These are phyloP conservation scores for Arabidopsis hybrid DNA, from an alignment of 441 rosid genomes.

Conservation along the genomic window DNA sequence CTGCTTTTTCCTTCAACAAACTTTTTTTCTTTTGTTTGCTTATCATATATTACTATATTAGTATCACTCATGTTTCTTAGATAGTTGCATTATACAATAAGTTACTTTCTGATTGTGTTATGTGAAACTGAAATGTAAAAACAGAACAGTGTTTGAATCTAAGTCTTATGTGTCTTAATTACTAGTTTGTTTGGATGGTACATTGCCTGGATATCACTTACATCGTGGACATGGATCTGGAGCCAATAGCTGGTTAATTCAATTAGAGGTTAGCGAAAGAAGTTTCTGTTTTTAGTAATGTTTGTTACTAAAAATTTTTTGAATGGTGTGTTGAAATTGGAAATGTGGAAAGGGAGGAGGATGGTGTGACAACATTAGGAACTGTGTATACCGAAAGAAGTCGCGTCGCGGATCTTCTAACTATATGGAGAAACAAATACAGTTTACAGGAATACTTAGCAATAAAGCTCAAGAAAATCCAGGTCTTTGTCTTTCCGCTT, in stretches of 20 bases:
- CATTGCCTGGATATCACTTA: constrained; percentile 94
- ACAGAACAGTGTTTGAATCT: constrained; percentile 25
- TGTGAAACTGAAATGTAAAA: neutral
- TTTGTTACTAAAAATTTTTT: neutral
- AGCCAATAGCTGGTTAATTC: constrained; percentile 89
- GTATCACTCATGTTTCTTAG: neutral
- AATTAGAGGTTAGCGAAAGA: constrained; percentile 70
- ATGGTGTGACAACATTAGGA: constrained; percentile 87
- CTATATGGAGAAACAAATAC: constrained; percentile 86
- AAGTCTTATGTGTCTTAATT: constrained; percentile 21
- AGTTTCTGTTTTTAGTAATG: neutral
- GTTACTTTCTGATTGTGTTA: constrained; percentile 16
- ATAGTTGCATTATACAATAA: constrained; percentile 29
- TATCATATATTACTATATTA: neutral
- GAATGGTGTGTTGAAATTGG: constrained; percentile 3
- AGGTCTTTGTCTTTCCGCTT: constrained; percentile 40
- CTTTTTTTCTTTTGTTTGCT: neutral
- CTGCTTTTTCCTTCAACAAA: neutral
- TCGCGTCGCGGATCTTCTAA: constrained; percentile 84
- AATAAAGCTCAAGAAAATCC: constrained; percentile 89
- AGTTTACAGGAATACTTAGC: constrained; percentile 89
- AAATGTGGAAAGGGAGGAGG: constrained; percentile 85
- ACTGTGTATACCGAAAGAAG: constrained; percentile 82
- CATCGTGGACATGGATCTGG: constrained; percentile 89
- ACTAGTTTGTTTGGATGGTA: constrained; percentile 97